Evolutionary conservation across 2,329 filamentous ascomycete species (phyloP).

Genomic region (Neurospora sp.): DNA sequence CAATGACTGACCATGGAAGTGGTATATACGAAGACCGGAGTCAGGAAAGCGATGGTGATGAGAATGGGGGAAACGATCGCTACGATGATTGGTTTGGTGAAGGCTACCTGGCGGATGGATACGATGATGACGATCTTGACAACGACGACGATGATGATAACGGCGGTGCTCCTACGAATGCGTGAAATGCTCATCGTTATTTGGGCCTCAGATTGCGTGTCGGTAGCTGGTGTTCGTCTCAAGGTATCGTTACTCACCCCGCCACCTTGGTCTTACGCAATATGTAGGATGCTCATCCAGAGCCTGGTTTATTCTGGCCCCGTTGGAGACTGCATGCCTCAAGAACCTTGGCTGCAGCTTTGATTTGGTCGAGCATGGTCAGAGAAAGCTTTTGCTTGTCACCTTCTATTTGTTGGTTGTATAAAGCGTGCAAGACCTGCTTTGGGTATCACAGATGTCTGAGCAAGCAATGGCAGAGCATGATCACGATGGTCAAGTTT

Average conservation of each 20-base stretch:
- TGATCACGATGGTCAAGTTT: not conserved
- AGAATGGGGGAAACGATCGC: not conserved
- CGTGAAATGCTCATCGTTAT: not conserved
- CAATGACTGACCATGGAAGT: not conserved
- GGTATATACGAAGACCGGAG: not conserved
- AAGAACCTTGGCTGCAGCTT: not conserved
- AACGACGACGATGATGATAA: not conserved
- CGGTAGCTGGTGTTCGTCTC: not conserved
- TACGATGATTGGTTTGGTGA: not conserved
- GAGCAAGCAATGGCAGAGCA: not conserved
- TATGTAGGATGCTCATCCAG: not conserved
- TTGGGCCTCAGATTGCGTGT: not conserved
- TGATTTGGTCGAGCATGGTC: conserved; percentile 4
- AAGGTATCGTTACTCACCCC: not conserved
- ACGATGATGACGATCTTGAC: not conserved
- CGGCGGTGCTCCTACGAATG: not conserved
- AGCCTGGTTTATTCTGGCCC: not conserved
- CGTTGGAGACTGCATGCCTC: not conserved
- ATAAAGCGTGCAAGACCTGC: not conserved
- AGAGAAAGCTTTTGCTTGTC: not conserved
- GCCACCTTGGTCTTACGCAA: not conserved
- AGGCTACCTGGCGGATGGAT: not conserved
- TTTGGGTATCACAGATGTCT: not conserved
- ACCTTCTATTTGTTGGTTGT: not conserved
- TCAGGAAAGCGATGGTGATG: not conserved